phyloP scores from a whole-genome alignment of 495 filamentous ascomycete genomes.

The Penicillium canariense region DNA sequence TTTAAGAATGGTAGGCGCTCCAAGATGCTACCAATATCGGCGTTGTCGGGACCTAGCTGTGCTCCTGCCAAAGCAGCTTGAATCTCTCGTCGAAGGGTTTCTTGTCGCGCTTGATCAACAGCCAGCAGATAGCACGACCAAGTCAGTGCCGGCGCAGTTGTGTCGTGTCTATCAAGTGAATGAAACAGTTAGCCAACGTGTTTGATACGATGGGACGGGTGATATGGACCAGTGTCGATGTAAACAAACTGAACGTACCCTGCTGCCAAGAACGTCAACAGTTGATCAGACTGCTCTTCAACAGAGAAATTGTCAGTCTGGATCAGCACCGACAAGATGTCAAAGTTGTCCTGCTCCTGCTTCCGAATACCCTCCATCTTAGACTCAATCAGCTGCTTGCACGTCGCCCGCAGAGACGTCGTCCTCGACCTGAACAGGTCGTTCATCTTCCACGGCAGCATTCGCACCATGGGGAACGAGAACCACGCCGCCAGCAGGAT shows the following conservation, averaged over 20 bases:
- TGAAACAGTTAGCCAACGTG: neutral
- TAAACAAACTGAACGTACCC: slow-evolving; percentile 23
- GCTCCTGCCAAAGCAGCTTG: too few species aligned
- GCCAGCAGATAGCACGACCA: slow-evolving; percentile 52
- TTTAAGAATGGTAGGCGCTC: slow-evolving; percentile 51
- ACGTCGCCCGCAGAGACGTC: slow-evolving; percentile 57
- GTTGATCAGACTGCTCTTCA: slow-evolving; percentile 50
- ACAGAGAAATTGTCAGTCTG: slow-evolving; percentile 55
- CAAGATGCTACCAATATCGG: slow-evolving; percentile 39
- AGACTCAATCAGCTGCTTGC: slow-evolving; percentile 64
- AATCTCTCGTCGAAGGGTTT: slow-evolving; percentile 46
- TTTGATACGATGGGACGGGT: too few species aligned
- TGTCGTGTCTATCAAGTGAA: slow-evolving; percentile 44
- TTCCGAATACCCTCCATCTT: too few species aligned
- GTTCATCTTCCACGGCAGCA: slow-evolving; percentile 67
- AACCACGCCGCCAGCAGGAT: slow-evolving; percentile 47
- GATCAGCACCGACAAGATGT: slow-evolving; percentile 62
- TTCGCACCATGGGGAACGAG: too few species aligned
- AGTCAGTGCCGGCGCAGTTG: slow-evolving; percentile 51
- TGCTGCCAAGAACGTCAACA: slow-evolving; percentile 55
- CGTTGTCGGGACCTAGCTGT: slow-evolving; percentile 31
- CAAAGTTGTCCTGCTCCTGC: slow-evolving; percentile 52
- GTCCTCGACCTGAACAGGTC: slow-evolving; percentile 54
- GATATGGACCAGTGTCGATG: neutral
- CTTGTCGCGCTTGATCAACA: slow-evolving; percentile 45